Evolutionary conservation across 2,329 filamentous ascomycete species (phyloP).

Genomic region (Scorias spongiosa): DNA sequence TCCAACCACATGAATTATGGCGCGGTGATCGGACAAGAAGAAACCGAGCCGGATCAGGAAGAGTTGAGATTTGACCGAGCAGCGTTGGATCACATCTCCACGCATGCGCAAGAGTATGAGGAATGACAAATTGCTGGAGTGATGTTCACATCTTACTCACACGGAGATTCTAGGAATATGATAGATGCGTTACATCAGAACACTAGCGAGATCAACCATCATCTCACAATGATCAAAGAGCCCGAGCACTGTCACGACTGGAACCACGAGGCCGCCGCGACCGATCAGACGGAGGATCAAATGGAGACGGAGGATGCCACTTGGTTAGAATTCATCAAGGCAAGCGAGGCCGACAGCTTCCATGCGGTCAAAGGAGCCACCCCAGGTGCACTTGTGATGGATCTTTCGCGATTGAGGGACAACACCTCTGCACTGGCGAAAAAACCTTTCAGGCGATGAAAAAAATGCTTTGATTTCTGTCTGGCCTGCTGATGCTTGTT

Average conservation of each 20-base stretch:
- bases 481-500: too few species aligned
- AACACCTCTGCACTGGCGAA: not conserved
- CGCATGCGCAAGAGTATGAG: conserved; percentile 32
- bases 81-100: conserved; percentile 33
- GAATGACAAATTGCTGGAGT: too few species aligned
- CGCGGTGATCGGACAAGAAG: conserved; percentile 22
- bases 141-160: too few species aligned
- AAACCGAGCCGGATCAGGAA: conserved; percentile 31
- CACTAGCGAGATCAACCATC: conserved; percentile 19
- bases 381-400: conserved; percentile 11
- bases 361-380: conserved; percentile 11
- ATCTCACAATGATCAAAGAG: conserved; percentile 2
- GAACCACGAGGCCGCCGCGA: not conserved
- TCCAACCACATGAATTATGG: conserved; percentile 28
- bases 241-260: not conserved
- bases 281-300: conserved; percentile 2
- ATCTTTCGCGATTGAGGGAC: conserved; percentile 9
- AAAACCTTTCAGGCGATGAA: not conserved
- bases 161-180: conserved; percentile 25
- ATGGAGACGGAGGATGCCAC: conserved; percentile 15
- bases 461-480: not conserved
- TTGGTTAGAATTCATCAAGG: conserved; percentile 18
- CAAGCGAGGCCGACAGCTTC: conserved; percentile 9
- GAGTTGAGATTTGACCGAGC: conserved; percentile 33
- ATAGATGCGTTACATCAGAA: conserved; percentile 33